phyloP scores from a whole-genome alignment of 441 rosid species.

The Arabidopsis hybrid region DNA sequence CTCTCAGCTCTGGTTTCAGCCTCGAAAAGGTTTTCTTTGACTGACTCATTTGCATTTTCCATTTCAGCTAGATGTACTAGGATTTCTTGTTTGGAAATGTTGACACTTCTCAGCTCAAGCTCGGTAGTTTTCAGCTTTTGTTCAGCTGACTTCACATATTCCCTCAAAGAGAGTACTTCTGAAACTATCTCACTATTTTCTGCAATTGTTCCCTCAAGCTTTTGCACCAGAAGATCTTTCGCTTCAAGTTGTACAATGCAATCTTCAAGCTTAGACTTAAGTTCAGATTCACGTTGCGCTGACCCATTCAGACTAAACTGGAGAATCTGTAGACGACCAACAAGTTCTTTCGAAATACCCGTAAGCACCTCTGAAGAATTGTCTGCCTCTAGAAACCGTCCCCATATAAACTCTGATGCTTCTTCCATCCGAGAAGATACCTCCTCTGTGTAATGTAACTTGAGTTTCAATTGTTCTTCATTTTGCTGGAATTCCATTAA shows the following conservation, averaged over 20 bases:
- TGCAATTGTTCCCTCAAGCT: constrained; percentile 56
- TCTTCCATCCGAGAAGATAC: constrained; percentile 91
- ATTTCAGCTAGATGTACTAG: constrained; percentile 75
- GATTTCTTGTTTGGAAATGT: constrained; percentile 58
- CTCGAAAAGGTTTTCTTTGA: constrained; percentile 69
- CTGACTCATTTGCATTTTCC: constrained; percentile 66
- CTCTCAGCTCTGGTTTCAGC: constrained; percentile 77
- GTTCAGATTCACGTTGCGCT: constrained; percentile 66
- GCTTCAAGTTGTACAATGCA: constrained; percentile 52
- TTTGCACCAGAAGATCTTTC: constrained; percentile 57
- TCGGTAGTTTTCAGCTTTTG: constrained; percentile 63
- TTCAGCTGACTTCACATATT: constrained; percentile 63
- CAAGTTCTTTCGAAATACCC: constrained; percentile 85
- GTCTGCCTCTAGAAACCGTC: constrained; percentile 92
- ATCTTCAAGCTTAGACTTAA: constrained; percentile 60
- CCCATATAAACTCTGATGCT: constrained; percentile 92
- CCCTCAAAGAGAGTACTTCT: constrained; percentile 62
- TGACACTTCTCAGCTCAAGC: constrained; percentile 54
- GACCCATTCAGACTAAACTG: constrained; percentile 76
- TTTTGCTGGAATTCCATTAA: constrained; percentile 59
- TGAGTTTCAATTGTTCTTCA: constrained; percentile 81
- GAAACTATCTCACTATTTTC: constrained; percentile 53
- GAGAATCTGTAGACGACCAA: constrained; percentile 67
- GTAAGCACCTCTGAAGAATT: constrained; percentile 85
- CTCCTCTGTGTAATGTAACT: constrained; percentile 79